A percentile compares a stretch with the other conserved stretches of the same genome.
phyloP scores from a whole-genome alignment of 1,284 basidiomycete genomes.

The Sporisorium graminicola region DNA sequence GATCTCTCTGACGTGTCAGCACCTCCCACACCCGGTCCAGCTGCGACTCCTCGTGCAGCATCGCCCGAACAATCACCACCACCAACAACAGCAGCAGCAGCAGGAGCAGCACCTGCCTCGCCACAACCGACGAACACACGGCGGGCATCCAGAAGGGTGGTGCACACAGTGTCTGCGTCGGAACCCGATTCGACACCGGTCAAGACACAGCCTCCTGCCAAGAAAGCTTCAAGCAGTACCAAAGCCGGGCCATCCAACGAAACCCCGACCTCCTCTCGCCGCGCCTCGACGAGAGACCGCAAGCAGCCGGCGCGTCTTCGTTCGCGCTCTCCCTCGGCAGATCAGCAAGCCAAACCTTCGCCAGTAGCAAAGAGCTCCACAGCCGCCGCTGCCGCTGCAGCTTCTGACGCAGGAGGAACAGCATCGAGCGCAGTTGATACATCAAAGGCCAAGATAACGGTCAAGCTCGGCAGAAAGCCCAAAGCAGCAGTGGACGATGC shows the following conservation, averaged over 20 bases:
- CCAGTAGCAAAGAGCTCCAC: background rate
- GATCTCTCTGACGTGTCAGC: slow-evolving; percentile 43
- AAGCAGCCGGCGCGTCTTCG: slow-evolving; percentile 17
- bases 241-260: background rate
- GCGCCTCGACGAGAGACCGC: slow-evolving; percentile 26
- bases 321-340: slow-evolving; percentile 13
- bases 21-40: slow-evolving; percentile 40
- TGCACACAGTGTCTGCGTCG: background rate
- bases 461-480: slow-evolving; percentile 19
- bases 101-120: background rate
- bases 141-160: slow-evolving; percentile 10
- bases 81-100: background rate
- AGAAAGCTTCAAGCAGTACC: background rate
- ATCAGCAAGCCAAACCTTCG: background rate
- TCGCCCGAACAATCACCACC: slow-evolving; percentile 7
- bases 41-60: slow-evolving; percentile 25
- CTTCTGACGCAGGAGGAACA: too few species aligned
- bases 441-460: slow-evolving; percentile 15
- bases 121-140: slow-evolving; percentile 6
- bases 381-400: background rate
- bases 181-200: background rate
- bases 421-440: background rate
- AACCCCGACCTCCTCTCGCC: background rate
- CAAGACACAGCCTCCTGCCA: slow-evolving; percentile 1
- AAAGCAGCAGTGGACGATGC: background rate